Evolutionary conservation across 805 yeast genomes (phyloP), one percentile per base, ranked within the genome.

Genomic region (Aciculoconidium aculeatum): DNA sequence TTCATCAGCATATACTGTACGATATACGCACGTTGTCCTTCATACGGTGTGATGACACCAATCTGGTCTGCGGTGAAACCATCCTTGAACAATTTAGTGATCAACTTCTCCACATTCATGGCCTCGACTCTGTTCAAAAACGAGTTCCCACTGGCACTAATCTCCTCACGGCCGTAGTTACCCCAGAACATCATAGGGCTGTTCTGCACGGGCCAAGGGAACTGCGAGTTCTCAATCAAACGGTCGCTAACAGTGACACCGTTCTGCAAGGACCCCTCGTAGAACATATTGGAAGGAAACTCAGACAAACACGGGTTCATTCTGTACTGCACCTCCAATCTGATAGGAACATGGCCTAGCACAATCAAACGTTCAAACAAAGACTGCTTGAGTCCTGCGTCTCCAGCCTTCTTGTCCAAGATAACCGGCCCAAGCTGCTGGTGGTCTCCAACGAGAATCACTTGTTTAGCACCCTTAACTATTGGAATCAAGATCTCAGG

Each of bases 121-220:
- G 96, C 95, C 56, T 88, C 96, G 19, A 83, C 78, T 40, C 95
- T 67, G 55, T 88, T 88, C 43, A 88, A 64, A 46, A 66, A 87
- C 6, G 94, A 81, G 4, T 80, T 77, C 34, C 96, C 96, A 39
- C 76, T 70, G 0, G 78, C 73, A 14, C 92, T 76, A 29, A 88
- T 73, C 55, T 88, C 96, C 61, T 88, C 96, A 41, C 80, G 77
- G 21, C 96, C 95, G 49, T 77, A 76, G 41, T 79, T 79, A 1
- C 84, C 80, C 96, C 96, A 87, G 46, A 88, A 84, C 92, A 88
- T 82, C 95, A 86, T 85, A n/a, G 96, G 96, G 4, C 67, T 69
- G 27, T 75, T 79, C 14, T 67, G 65, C 15, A 82, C 78, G 1
- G 95, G 95, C 96, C 96, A 88, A n/a, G 95, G 95, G 61, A 87